Evolutionary conservation across 768 basidiomycete species (phyloP).

Genomic region (Mycena amicta): DNA sequence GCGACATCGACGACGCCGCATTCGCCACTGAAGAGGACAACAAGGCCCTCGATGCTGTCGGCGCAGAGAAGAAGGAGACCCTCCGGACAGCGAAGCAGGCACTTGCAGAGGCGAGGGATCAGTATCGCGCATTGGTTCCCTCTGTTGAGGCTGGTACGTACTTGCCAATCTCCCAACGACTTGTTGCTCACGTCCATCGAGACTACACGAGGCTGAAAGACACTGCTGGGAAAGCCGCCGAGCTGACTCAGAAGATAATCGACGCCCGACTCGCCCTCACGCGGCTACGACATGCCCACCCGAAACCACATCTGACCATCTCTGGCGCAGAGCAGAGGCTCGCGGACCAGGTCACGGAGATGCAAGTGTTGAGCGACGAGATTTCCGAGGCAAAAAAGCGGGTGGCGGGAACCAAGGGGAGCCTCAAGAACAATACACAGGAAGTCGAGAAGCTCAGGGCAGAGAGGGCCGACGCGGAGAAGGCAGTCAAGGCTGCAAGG

Average conservation of each 20-base stretch:
- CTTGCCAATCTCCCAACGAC: neutral
- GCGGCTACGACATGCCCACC: conserved; percentile 79
- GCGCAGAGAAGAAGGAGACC: conserved; percentile 70
- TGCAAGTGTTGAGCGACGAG: conserved; percentile 75
- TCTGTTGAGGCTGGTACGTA: conserved; percentile 66
- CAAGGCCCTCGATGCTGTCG: conserved; percentile 57
- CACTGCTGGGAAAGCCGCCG: conserved; percentile 54
- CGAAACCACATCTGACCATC: conserved; percentile 78
- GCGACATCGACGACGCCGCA: conserved; percentile 81
- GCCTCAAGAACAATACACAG: conserved; percentile 56
- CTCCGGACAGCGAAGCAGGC: conserved; percentile 66
- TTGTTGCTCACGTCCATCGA: conserved; percentile 25
- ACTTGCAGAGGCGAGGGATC: conserved; percentile 61
- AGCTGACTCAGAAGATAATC: conserved; percentile 75
- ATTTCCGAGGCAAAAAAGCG: conserved; percentile 54
- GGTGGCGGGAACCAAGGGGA: conserved; percentile 58
- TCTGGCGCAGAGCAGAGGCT: conserved; percentile 73
- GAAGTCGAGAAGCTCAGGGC: conserved; percentile 62
- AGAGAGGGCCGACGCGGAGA: conserved; percentile 71
- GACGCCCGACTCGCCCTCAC: conserved; percentile 81
- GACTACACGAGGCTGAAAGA: conserved; percentile 63
- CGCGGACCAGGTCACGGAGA: conserved; percentile 73
- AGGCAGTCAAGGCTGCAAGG: conserved; percentile 58
- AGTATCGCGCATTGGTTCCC: conserved; percentile 65
- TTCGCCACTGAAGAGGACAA: conserved; percentile 82